Evolutionary conservation across 805 yeast genomes (phyloP), one percentile per base, ranked within the genome.

Genomic region (Sugiyamaella chiloensis): DNA sequence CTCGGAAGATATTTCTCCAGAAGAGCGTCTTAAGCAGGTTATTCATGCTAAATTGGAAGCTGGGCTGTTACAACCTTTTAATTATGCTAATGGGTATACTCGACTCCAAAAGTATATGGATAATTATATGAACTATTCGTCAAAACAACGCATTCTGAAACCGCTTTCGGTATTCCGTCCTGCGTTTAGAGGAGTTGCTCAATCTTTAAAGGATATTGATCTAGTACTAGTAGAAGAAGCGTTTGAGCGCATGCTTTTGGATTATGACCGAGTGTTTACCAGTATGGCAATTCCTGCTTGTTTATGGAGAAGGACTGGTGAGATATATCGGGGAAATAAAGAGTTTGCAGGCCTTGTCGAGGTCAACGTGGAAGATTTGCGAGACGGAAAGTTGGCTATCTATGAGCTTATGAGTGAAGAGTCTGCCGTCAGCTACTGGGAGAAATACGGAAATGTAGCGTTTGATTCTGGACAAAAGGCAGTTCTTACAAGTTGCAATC

Each of bases 251-350:
- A 87, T 91, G 95, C 68, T 91, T 39, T 70, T 91, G 44, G 96
- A 91, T 58, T 89, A 91, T 60, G 98, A 91, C 63, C 74, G 98
- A 29, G 96, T 91, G 2, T 91, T 91, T 68, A 89, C 97, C 0
- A 85, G 96, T 3, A 89, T 91, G 96, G 96, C 97, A 5, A 88
- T 91, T 52, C 98, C 98, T 1, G 96, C 97, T 1, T 91, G 98
- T 67, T 72, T 91, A 24, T 91, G 98, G 97, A 72, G 98, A 62
- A 81, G 98, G 58, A 90, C 98, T 0, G 98, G 98, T 1, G 98
- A 91, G 57, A 91, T 91, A 2, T 91, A 87, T 59, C 68, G 97
- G 52, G 98, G 96, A 0, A 91, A 91, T 65, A 89, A 90, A 62
- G 98, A 91, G 63, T 91, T 91, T 76, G 98, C 97, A 0, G 85